Evolutionary conservation across 2,329 filamentous ascomycete species (phyloP).

Genomic region (Hortaea sp.): DNA sequence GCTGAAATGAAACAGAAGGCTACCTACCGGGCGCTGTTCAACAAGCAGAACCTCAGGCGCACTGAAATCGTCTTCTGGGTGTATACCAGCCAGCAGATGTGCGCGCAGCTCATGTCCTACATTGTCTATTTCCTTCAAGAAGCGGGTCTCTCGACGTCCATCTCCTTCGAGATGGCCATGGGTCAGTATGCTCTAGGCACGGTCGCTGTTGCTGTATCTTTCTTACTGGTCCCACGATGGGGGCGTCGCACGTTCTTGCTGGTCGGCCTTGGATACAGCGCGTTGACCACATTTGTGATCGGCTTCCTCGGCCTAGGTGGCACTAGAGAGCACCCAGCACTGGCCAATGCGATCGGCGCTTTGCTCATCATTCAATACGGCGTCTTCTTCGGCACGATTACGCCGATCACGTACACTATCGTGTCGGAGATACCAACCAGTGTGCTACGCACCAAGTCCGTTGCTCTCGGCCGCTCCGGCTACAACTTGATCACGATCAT

Average conservation of each 20-base stretch:
- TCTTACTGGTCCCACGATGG: slow-evolving; percentile 26
- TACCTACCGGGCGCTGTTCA: slow-evolving; percentile 44
- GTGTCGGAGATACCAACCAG: slow-evolving; percentile 21
- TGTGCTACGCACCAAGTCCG: slow-evolving; percentile 19
- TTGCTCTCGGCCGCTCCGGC: slow-evolving; percentile 19
- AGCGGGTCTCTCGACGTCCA: slow-evolving; percentile 25
- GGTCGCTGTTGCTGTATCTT: slow-evolving; percentile 18
- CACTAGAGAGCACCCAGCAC: no score
- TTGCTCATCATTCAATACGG: no score
- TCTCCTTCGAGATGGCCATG: slow-evolving; percentile 30
- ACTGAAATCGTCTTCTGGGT: slow-evolving; percentile 32
- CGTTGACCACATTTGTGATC: no score
- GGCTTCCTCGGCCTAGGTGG: no score
- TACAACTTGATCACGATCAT: slow-evolving; percentile 20
- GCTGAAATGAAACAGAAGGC: slow-evolving; percentile 38
- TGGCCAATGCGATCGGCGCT: no score
- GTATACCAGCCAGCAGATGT: slow-evolving; percentile 6
- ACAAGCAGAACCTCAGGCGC: slow-evolving; percentile 38
- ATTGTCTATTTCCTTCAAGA: slow-evolving; percentile 27
- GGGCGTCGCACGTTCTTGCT: slow-evolving; percentile 33
- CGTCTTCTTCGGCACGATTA: no score
- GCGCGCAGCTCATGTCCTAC: no score
- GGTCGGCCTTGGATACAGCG: no score
- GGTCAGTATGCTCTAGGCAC: slow-evolving; percentile 19
- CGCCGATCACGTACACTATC: slow-evolving; percentile 17